These are phyloP conservation scores for Rhodosorus marinus DNA, from an alignment of 23 red algal genomes.

Conservation along the genomic window DNA sequence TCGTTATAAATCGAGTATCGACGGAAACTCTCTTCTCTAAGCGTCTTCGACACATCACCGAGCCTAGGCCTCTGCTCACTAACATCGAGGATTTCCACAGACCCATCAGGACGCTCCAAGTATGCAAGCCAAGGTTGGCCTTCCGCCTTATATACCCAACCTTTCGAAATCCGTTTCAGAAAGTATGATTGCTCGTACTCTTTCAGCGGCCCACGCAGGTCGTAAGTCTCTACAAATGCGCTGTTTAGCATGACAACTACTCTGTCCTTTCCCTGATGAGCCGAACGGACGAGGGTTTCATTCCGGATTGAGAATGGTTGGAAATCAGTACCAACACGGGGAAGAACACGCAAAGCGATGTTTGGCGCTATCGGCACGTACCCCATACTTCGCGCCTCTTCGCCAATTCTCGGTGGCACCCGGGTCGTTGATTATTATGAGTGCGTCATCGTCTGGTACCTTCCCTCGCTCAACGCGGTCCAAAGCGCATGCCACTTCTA, in stretches of 20 bases:
- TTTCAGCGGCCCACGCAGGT: slow-evolving; percentile 29
- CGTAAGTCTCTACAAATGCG: slow-evolving; percentile 55
- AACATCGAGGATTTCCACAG: slow-evolving; percentile 13
- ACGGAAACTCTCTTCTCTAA: slow-evolving; percentile 20
- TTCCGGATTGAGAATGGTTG: too few species aligned
- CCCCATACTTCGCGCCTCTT: too few species aligned
- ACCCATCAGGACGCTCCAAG: slow-evolving; percentile 27
- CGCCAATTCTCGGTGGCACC: too few species aligned
- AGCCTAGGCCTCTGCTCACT: slow-evolving; percentile 26
- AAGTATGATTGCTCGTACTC: slow-evolving; percentile 27
- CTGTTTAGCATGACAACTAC: slow-evolving; percentile 30
- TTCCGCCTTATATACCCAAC: slow-evolving; percentile 22
- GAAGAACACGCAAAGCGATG: too few species aligned
- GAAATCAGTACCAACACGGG: too few species aligned
- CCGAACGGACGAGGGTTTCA: too few species aligned
- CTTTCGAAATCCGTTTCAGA: slow-evolving; percentile 47
- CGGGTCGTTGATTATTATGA: too few species aligned
- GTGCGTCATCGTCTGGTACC: too few species aligned
- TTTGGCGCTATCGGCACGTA: too few species aligned
- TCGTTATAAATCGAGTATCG: slow-evolving; percentile 54
- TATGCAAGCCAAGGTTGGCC: slow-evolving; percentile 26
- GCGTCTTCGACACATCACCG: slow-evolving; percentile 13
- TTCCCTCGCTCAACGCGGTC: too few species aligned
- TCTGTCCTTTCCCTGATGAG: slow-evolving; percentile 6
- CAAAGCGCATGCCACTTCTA: slow-evolving; percentile 9